Evolutionary conservation across 2,329 filamentous ascomycete species (phyloP).

Genomic region (Colletotrichum chlorophyti): DNA sequence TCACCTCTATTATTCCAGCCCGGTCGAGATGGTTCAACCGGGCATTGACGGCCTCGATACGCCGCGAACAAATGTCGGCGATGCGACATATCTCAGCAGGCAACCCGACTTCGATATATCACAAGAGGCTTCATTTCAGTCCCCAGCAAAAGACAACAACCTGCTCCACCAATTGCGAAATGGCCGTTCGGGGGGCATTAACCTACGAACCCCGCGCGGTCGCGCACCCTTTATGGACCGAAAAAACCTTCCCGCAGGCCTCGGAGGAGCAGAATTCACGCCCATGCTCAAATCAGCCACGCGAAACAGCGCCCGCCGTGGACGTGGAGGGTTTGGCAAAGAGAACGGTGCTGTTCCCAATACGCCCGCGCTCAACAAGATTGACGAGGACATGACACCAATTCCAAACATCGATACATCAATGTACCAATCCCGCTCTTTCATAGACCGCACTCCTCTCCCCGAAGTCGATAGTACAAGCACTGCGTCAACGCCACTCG

Average conservation of each 20-base stretch:
- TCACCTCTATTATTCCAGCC: constrained; percentile 7
- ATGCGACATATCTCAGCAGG: constrained; percentile 80
- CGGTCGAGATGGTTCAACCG: constrained; percentile 65
- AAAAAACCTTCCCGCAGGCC: constrained; percentile 71
- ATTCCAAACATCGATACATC: constrained; percentile 78
- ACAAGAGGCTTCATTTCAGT: constrained; percentile 85
- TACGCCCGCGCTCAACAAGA: constrained; percentile 74
- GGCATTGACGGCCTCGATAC: constrained; percentile 77
- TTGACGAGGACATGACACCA: constrained; percentile 76
- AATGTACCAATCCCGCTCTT: constrained; percentile 69
- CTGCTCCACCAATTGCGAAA: constrained; percentile 78
- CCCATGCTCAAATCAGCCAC: constrained; percentile 86
- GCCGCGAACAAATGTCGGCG: constrained; percentile 82
- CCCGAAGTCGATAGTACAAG: constrained; percentile 82
- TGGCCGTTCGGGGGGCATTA: constrained; percentile 62
- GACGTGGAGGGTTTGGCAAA: constrained; percentile 63
- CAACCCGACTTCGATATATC: constrained; percentile 82
- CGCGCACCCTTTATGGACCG: constrained; percentile 75
- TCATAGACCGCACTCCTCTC: constrained; percentile 70
- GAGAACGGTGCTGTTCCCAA: constrained; percentile 65
- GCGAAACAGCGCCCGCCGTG: constrained; percentile 71
- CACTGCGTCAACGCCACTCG: constrained; percentile 81
- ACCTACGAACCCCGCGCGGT: constrained; percentile 76
- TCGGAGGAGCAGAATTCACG: constrained; percentile 84
- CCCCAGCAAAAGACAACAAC: constrained; percentile 75